Evolutionary conservation across 2,329 filamentous ascomycete genomes (phyloP), one percentile per base, ranked within the genome.

Genomic region (Hypoxylon sp.): DNA sequence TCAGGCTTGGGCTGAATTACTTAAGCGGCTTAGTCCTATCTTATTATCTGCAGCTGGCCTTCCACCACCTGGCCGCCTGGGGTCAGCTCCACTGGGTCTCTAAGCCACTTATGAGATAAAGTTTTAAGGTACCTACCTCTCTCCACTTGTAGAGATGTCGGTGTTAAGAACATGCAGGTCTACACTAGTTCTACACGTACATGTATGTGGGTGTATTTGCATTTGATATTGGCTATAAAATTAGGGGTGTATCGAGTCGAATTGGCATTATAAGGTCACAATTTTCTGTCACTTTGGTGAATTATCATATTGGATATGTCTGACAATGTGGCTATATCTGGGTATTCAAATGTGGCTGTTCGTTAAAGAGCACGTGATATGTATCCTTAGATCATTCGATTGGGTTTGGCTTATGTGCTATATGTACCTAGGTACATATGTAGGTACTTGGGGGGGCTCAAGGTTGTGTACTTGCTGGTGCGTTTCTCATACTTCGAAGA

Each of bases 11-110:
- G 63, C 50, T 60, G 57, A 60, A 43, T 65, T 65, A 60, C 61
- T 7, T 64, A 64, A 64, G 61, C 60, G 3, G n/a, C 30, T 52
- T 58, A 38, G 38, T 43, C 38, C 38, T 53, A 46, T 41, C 13
- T 48, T 50, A 65, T 63, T 61, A 60, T 67, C 67, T 67, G 63
- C 63, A 64, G 63, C 48, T 58, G 59, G 56, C 52, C 67, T 48
- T 32, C 45, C 49, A 32, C 32, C 41, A 34, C 53, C 38, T 45
- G 38, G 38, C 7, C 21, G 21, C 60, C 41, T 49, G 60, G 43
- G 52, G 63, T 53, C 38, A 56, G 55, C 41, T 57, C 62, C 63
- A 67, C 63, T 38, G 58, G 32, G 49, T 13, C 30, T 36, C 14
- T 25, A 36, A 49, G 45, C 21, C 23, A 60, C 55, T 58, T 68